Base-by-base conservation (phyloP, 768 basidiomycete species). In the Kwoniella pini region DNA sequence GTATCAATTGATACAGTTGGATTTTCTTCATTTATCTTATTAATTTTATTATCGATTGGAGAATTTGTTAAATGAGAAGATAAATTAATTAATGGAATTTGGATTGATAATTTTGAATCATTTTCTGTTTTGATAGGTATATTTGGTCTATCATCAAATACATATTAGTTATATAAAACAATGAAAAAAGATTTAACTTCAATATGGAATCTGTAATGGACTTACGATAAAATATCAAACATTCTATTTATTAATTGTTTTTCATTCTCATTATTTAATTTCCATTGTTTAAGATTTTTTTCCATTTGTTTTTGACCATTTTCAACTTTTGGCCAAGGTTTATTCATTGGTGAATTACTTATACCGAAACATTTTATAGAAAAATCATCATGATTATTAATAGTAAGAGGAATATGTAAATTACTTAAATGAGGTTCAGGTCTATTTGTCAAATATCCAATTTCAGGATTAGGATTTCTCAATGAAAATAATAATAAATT, bases 281-380 rank as follows among this genome's bases (percentile, higher is more conserved):
- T 2, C 64, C 70, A 68, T 19, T 63, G 31, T 17, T 28, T 11
- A 4, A 76, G 38, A 5, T 53, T 55, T 19, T 28, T n/a, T 24
- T 43, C 63, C 57, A 80, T 68, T 38, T 61, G 40, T 24, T 39
- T 24, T 11, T 72, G 50, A 6, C 79, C 79, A 2, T 69, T 58
- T 22, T 54, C 38, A 27, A 80, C 79, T 54, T 80, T 80, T 0
- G 76, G 74, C 75, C 77, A 79, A 27, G 75, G 74, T 31, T 65
- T 38, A 5, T 66, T 60, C 36, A 75, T 43, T 2, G 69, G 64
- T 24, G 71, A 63, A 55, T 78, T 78, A 21, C 63, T 65, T 28
- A 78, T 42, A 9, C 77, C 77, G 24, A 45, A 33, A 45, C 54
- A 55, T 33, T 54, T 27, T 4, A 39, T 39, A 7, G 39, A 27